These are phyloP conservation scores for Zopfia rhizophila DNA, from an alignment of 2,329 filamentous ascomycete genomes.

Conservation along the genomic window DNA sequence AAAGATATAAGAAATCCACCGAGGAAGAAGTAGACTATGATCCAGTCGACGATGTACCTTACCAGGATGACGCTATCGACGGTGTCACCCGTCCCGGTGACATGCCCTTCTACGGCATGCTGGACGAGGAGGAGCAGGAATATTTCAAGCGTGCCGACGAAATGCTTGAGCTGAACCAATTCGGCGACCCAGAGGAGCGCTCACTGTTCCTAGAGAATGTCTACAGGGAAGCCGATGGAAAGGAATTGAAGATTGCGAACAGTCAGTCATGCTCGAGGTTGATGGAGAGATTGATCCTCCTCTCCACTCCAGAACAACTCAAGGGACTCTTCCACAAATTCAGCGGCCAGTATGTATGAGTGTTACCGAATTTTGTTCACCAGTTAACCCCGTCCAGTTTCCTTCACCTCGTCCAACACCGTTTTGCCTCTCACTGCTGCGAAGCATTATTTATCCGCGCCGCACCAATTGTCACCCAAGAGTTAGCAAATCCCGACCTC, in stretches of 20 bases:
- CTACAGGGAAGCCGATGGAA: conserved; percentile 85
- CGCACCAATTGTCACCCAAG: conserved; percentile 80
- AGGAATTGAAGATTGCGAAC: conserved; percentile 95
- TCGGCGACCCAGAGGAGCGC: conserved; percentile 74
- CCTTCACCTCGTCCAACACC: conserved; percentile 88
- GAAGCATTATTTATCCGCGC: conserved; percentile 90
- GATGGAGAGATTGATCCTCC: conserved; percentile 88
- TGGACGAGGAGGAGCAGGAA: conserved; percentile 92
- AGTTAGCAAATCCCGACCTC: conserved; percentile 66
- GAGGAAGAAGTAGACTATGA: conserved; percentile 27
- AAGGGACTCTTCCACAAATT: conserved; percentile 89
- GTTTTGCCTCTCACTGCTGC: conserved; percentile 97
- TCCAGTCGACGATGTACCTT: conserved; percentile 22
- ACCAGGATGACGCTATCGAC: conserved; percentile 35
- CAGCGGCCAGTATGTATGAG: conserved; percentile 70
- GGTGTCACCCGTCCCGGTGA: conserved; percentile 59
- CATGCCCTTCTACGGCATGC: conserved; percentile 88
- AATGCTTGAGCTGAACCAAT: conserved; percentile 89
- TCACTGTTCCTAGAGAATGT: conserved; percentile 75
- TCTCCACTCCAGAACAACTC: conserved; percentile 82
- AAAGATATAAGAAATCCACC: conserved; percentile 45
- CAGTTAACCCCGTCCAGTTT: conserved; percentile 63
- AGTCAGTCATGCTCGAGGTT: conserved; percentile 95
- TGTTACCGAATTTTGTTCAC: conserved; percentile 4
- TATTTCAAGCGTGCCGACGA: conserved; percentile 93